Base-by-base conservation (phyloP, 2,329 filamentous ascomycete species). In the Mycosphaerella arachidis region DNA sequence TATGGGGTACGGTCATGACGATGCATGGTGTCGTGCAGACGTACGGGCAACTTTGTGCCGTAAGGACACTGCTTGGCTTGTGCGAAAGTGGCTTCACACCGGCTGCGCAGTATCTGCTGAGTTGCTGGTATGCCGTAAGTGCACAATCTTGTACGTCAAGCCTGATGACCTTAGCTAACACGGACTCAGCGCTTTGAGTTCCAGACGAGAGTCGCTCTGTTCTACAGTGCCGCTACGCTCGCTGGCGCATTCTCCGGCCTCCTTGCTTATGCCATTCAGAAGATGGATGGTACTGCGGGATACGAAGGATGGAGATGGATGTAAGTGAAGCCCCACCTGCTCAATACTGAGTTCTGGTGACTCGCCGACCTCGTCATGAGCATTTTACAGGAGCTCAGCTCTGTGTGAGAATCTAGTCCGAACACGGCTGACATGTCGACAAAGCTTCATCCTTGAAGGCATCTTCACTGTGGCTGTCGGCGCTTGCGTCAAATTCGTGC, bases 191-290 rank as follows among this genome's bases (percentile, higher is more conserved):
- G 77, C 13, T 72, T 73, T 48, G 76, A 79, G 55, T 72, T 75
- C 1, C 79, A 80, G 62, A 74, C 73, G 54, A 72, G 79, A 30
- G 74, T 78, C 46, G 77, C 78, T 10, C 65, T 80, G 3, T 81
- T 81, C 67, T 81, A 79, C 65, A 77, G 74, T 53, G 77, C 79
- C 0, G 76, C 77, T 1, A 77, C 75, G 50, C 69, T 83, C 24
- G 80, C 81, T 2, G 80, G 81, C 18, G 80, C 79, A 1, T 80
- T 84, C 56, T 78, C 77, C 1, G 81, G 81, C 0, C 70, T 84
- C n/a, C 69, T 84, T 0, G 82, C 82, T 1, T 82, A 67, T 50
- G 73, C 72, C 18, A 67, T 75, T 46, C 66, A 69, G 8, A 67
- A 72, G 53, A 70, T 75, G 57, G 63, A 69, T n/a, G 76, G 76